These are phyloP conservation scores for Saccharomycodes ludwigii DNA, from an alignment of 805 yeast species.

Conservation along the genomic window DNA sequence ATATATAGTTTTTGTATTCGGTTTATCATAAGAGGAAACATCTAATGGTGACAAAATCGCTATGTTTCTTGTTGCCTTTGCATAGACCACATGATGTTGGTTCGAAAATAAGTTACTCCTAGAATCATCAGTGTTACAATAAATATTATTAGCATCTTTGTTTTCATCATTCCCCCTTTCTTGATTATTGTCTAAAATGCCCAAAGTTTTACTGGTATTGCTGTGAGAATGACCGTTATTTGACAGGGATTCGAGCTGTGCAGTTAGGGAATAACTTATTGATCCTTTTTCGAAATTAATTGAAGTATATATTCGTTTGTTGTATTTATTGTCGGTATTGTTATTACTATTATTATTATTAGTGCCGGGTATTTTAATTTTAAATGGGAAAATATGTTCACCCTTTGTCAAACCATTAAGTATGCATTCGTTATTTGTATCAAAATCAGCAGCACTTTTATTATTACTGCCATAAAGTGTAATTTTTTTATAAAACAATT, in stretches of 20 bases:
- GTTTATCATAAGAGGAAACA: conserved; percentile 49
- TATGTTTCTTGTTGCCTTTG: too few species aligned
- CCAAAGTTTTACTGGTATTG: too few species aligned
- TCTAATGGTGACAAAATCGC: conserved; percentile 65
- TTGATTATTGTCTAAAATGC: too few species aligned
- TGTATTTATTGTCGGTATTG: too few species aligned
- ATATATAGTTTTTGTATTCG: conserved; percentile 53
- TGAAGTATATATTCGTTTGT: conserved; percentile 41
- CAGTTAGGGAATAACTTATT: conserved; percentile 51
- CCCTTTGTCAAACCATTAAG: conserved; percentile 54
- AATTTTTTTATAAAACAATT: background rate
- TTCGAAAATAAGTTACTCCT: too few species aligned
- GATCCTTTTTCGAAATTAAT: conserved; percentile 81
- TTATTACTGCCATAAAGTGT: background rate
- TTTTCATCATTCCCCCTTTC: too few species aligned
- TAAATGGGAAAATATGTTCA: conserved; percentile 79
- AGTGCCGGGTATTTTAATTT: conserved; percentile 65
- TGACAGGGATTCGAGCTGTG: too few species aligned
- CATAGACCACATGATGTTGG: too few species aligned
- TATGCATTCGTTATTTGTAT: background rate
- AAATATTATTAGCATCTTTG: too few species aligned
- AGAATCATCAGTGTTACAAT: too few species aligned
- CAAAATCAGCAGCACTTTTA: background rate
- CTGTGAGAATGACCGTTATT: too few species aligned
- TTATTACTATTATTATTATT: too few species aligned